phyloP scores from a whole-genome alignment of 495 filamentous ascomycete genomes.

The Annulohypoxylon maeteangense region DNA sequence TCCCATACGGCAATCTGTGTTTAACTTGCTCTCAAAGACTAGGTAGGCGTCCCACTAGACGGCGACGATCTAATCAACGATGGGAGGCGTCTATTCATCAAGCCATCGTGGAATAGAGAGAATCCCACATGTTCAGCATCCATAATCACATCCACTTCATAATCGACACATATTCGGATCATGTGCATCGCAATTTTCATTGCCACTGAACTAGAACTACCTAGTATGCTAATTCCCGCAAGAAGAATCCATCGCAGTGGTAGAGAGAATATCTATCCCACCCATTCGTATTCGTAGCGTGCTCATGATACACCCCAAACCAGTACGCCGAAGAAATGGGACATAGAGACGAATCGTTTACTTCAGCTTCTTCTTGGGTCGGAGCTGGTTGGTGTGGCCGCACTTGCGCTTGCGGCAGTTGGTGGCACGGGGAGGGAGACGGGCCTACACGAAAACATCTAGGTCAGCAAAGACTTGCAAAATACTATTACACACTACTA shows the following conservation, averaged over 20 bases:
- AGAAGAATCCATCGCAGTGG: conserved; percentile 31
- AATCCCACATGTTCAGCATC: too few relatives aligned
- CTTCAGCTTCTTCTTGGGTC: conserved; percentile 99
- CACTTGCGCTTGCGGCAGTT: conserved; percentile 99
- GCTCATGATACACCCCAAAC: conserved; percentile 46
- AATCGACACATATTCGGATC: conserved; percentile 4
- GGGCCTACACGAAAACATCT: too few relatives aligned
- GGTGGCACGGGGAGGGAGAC: conserved; percentile 96
- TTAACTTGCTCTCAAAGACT: not conserved
- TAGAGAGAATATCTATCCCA: conserved; percentile 33
- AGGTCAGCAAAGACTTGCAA: not conserved
- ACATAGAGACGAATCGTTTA: conserved; percentile 62
- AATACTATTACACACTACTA: too few relatives aligned
- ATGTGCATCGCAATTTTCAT: conserved; percentile 45
- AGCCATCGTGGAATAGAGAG: not conserved
- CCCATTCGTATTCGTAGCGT: conserved; percentile 33
- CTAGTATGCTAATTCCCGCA: conserved; percentile 33
- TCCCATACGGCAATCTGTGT: not conserved
- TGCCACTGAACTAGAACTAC: conserved; percentile 39
- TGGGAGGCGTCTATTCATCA: not conserved
- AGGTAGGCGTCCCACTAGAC: not conserved
- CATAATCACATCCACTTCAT: not conserved
- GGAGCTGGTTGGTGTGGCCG: conserved; percentile 99
- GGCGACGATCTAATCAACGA: too few relatives aligned
- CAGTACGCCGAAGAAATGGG: conserved; percentile 55